These are phyloP conservation scores for Scenedesmus sp. DNA, from an alignment of 163 green algal species.

Conservation along the genomic window DNA sequence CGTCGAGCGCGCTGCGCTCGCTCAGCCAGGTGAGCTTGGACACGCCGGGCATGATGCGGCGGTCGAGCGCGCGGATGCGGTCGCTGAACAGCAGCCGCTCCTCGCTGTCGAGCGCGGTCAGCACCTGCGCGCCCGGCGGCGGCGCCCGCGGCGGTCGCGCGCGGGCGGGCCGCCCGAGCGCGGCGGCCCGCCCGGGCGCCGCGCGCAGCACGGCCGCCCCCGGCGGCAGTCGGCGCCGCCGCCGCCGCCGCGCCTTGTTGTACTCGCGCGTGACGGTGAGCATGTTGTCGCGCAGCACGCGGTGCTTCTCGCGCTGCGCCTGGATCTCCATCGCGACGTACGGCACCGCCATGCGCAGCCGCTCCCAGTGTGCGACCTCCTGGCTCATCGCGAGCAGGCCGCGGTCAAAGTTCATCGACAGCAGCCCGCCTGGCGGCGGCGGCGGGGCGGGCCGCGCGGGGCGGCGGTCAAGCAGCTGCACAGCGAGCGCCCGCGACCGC, in stretches of 20 bases:
- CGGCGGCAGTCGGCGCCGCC: neutral
- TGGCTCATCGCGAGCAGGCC: slow-evolving; percentile 77
- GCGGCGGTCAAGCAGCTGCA: neutral
- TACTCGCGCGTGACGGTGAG: slow-evolving; percentile 74
- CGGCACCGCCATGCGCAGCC: slow-evolving; percentile 81
- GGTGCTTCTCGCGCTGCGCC: slow-evolving; percentile 83
- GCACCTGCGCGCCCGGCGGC: slow-evolving; percentile 55
- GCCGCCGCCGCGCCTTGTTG: slow-evolving; percentile 31
- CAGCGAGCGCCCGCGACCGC: too few species aligned
- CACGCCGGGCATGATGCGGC: slow-evolving; percentile 79
- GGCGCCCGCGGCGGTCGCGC: neutral
- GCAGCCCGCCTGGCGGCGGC: slow-evolving; percentile 73
- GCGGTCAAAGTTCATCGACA: slow-evolving; percentile 86
- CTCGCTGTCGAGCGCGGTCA: slow-evolving; percentile 75
- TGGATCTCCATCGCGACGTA: slow-evolving; percentile 88
- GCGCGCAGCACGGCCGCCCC: neutral
- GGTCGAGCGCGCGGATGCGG: slow-evolving; percentile 86
- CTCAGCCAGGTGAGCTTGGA: slow-evolving; percentile 82
- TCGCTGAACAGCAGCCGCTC: slow-evolving; percentile 86
- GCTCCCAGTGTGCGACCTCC: slow-evolving; percentile 88
- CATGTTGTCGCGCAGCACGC: slow-evolving; percentile 82
- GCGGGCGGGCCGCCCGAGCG: neutral
- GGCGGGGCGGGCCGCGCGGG: too few species aligned
- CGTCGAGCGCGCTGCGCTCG: slow-evolving; percentile 78
- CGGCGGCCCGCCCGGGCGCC: neutral